phyloP scores from a whole-genome alignment of 129 eudicot species.

The Flaveria trinervia region DNA sequence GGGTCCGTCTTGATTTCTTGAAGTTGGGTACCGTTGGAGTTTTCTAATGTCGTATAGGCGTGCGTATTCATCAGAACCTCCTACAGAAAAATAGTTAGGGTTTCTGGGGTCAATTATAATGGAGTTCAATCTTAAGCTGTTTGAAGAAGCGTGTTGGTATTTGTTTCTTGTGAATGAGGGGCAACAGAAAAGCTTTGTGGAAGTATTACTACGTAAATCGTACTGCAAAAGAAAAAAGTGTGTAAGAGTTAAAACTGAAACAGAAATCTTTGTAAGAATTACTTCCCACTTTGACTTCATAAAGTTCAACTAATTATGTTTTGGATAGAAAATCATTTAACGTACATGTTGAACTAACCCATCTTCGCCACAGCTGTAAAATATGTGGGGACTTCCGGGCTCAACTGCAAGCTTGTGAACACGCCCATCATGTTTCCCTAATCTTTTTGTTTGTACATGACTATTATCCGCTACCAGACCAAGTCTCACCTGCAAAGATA shows the following conservation, averaged over 20 bases:
- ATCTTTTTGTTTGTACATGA: conserved; percentile 57
- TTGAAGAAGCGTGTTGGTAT: conserved; percentile 30
- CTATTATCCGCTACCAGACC: conserved; percentile 63
- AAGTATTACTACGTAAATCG: conserved; percentile 69
- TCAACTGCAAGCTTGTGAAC: conserved; percentile 82
- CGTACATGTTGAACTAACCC: conserved; percentile 83
- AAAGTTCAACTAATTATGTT: background rate
- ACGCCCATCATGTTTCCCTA: conserved; percentile 79
- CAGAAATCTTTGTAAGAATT: background rate
- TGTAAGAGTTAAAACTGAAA: conserved; percentile 1
- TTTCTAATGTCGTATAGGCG: conserved; percentile 77
- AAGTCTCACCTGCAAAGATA: conserved; percentile 65
- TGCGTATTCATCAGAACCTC: conserved; percentile 74
- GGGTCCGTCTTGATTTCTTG: conserved; percentile 52
- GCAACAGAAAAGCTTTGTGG: conserved; percentile 74
- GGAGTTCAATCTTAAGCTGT: conserved; percentile 56
- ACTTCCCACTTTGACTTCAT: conserved; percentile 6
- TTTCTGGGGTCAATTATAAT: conserved; percentile 76
- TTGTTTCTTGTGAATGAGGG: conserved; percentile 49
- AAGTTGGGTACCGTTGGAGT: conserved; percentile 37
- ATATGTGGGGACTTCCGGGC: conserved; percentile 81
- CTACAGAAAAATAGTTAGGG: conserved; percentile 72
- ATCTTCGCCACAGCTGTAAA: conserved; percentile 90
- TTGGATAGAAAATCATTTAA: conserved; percentile 8
- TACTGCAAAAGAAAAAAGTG: conserved; percentile 53